These are phyloP conservation scores for Pyrenophora seminiperda DNA, from an alignment of 2,329 filamentous ascomycete species.

Conservation along the genomic window DNA sequence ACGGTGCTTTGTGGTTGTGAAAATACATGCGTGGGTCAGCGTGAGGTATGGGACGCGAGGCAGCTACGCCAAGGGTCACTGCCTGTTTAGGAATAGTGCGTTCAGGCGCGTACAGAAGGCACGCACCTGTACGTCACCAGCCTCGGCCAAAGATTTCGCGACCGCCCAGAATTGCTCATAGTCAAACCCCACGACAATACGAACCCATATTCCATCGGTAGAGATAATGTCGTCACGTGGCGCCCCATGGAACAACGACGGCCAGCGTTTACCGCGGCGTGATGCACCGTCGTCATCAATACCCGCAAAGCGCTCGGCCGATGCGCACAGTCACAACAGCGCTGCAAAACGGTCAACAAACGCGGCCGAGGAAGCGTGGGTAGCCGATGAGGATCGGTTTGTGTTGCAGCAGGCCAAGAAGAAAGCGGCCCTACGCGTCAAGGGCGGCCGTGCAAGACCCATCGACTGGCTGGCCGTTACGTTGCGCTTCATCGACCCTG, in stretches of 20 bases:
- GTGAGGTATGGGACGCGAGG: slow-evolving; percentile 13
- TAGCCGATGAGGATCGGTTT: slow-evolving; percentile 93
- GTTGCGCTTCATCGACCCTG: slow-evolving; percentile 82
- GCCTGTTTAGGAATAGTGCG: slow-evolving; percentile 3
- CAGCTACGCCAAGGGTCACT: slow-evolving; percentile 16
- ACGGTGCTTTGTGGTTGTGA: neutral
- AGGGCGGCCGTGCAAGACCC: slow-evolving; percentile 85
- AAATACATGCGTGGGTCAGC: neutral
- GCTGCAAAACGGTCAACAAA: slow-evolving; percentile 52
- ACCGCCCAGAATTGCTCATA: neutral
- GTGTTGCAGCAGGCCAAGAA: slow-evolving; percentile 97
- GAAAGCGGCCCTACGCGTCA: slow-evolving; percentile 93
- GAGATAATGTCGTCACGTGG: slow-evolving; percentile 40
- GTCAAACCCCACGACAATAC: neutral
- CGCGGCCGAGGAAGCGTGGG: slow-evolving; percentile 66
- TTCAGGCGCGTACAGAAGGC: slow-evolving; percentile 13
- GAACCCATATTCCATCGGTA: neutral
- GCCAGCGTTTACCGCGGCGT: slow-evolving; percentile 26
- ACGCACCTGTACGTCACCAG: slow-evolving; percentile 26
- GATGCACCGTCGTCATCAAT: slow-evolving; percentile 37
- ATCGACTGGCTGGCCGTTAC: slow-evolving; percentile 95
- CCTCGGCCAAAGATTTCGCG: slow-evolving; percentile 23
- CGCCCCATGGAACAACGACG: slow-evolving; percentile 41
- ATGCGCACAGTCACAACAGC: slow-evolving; percentile 49
- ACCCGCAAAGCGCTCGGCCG: slow-evolving; percentile 51